These are phyloP conservation scores for Tieghemostelium lacteum DNA, from an alignment of 78 protist species.

Conservation along the genomic window DNA sequence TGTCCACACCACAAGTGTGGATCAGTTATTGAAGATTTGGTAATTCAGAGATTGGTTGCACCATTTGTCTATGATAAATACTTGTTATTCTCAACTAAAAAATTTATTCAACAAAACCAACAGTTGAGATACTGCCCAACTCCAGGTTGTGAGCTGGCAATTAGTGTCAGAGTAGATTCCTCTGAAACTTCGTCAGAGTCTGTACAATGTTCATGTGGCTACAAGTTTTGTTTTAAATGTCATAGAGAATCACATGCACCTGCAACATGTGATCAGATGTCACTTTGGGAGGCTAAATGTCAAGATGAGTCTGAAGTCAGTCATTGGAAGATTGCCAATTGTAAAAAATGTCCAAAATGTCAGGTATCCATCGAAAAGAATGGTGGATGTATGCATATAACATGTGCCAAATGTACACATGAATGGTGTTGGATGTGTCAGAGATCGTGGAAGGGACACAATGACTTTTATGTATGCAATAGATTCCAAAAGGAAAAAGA, in stretches of 20 bases:
- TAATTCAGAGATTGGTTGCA: conserved; percentile 24
- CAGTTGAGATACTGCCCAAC: conserved; percentile 74
- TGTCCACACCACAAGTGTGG: conserved; percentile 48
- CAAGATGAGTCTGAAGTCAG: conserved; percentile 71
- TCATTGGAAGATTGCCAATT: conserved; percentile 79
- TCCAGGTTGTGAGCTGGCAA: conserved; percentile 61
- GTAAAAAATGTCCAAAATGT: conserved; percentile 84
- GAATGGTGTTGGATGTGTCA: conserved; percentile 86
- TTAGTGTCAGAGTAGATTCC: conserved; percentile 31
- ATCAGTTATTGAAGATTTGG: conserved; percentile 14
- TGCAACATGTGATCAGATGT: conserved; percentile 78
- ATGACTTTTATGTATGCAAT: conserved; percentile 60
- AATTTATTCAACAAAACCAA: conserved; percentile 31
- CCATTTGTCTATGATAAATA: conserved; percentile 64
- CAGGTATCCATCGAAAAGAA: conserved; percentile 69
- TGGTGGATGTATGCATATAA: conserved; percentile 89
- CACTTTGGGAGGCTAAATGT: conserved; percentile 73
- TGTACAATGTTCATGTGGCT: conserved; percentile 76
- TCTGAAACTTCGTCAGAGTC: conserved; percentile 4
- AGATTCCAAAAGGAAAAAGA: conserved; percentile 24
- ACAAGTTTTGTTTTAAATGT: conserved; percentile 73
- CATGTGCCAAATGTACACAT: conserved; percentile 58
- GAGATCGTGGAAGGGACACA: conserved; percentile 57
- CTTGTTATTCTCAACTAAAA: conserved; percentile 37
- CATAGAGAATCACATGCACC: conserved; percentile 76